phyloP scores from a whole-genome alignment of 306 rosid genomes.

The Vicia faba region DNA sequence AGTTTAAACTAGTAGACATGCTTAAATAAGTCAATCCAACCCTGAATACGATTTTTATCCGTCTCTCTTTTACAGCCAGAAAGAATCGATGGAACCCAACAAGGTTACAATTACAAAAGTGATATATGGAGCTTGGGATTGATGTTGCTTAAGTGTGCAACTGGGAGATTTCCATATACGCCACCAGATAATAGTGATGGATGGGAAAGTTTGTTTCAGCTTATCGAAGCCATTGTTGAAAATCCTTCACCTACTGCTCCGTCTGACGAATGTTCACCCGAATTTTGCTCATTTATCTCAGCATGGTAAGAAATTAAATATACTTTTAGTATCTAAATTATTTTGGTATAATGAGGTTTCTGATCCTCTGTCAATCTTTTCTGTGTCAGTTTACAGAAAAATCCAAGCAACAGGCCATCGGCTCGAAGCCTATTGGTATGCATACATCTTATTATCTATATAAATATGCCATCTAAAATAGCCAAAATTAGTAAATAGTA shows the following conservation, averaged over 20 bases:
- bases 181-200: slow-evolving; percentile 73
- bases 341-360: not conserved
- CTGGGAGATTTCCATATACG: slow-evolving; percentile 81
- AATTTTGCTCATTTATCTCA: slow-evolving; percentile 86
- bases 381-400: slow-evolving; percentile 66
- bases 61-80: slow-evolving; percentile 71
- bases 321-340: slow-evolving; percentile 24
- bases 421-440: slow-evolving; percentile 80
- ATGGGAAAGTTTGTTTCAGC: slow-evolving; percentile 84
- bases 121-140: slow-evolving; percentile 97
- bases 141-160: slow-evolving; percentile 84
- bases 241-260: slow-evolving; percentile 81
- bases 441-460: slow-evolving; percentile 31
- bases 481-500: not conserved
- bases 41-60: slow-evolving; percentile 3
- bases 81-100: slow-evolving; percentile 62
- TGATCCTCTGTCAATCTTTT: slow-evolving; percentile 34
- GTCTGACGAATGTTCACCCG: slow-evolving; percentile 71
- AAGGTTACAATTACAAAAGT: slow-evolving; percentile 70
- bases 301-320: slow-evolving; percentile 65
- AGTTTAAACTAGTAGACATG: not conserved
- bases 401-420: slow-evolving; percentile 65
- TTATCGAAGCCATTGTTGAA: slow-evolving; percentile 75
- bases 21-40: not conserved
- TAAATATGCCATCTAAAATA: slow-evolving; percentile 19